Base-by-base conservation (phyloP, 495 filamentous ascomycete genomes). In the Niebla homalea region DNA sequence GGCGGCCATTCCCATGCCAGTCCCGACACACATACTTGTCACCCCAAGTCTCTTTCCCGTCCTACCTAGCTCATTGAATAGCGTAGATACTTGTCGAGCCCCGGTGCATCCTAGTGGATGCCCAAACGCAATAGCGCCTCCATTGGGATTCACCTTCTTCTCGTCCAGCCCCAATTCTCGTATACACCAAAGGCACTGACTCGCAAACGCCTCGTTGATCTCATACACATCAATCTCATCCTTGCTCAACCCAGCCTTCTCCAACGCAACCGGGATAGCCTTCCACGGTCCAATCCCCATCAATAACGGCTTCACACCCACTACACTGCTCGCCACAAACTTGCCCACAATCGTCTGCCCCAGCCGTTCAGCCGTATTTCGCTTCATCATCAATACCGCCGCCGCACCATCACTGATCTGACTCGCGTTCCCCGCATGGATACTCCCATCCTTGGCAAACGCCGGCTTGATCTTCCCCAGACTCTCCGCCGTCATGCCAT, bases 161-260 rank as follows among this genome's bases (percentile, higher is more conserved):
- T 66, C 48, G 53, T 87, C 84, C 41, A 98, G 60, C 23, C 83
- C 84, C 16, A 98, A 79, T 74, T 95, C 85, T 60, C 88, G 82
- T 42, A 81, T 74, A 69, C 93, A 98, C 83, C 84, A 96, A 44
- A 98, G 70, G 60, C 88, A 95, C 74, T 98, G 92, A 48, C 76
- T 83, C 15, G 92, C 92, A 64, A 98, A 98, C 7, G 92, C 92
- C 78, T 98, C 92, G 74, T 98, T 98, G 75, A 98, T 97, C 79
- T 98, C 92, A 63, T 75, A 98, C 62, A 97, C 85, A 65, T 96
- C 93, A 35, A 98, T 87, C 54, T 97, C 92, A 42, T 90, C 84
- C 69, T 85, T 88, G 55, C 73, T 76, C 53, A 98, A 77, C 38
- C 88, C 85, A 3, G 89, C 84, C 63, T 92, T 89, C 65, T 81